Percentiles rank a stretch among this genome's conserved stretches.
Conservation (phyloP, 495 filamentous ascomycete species). For the Xylaria venustula region DNA sequence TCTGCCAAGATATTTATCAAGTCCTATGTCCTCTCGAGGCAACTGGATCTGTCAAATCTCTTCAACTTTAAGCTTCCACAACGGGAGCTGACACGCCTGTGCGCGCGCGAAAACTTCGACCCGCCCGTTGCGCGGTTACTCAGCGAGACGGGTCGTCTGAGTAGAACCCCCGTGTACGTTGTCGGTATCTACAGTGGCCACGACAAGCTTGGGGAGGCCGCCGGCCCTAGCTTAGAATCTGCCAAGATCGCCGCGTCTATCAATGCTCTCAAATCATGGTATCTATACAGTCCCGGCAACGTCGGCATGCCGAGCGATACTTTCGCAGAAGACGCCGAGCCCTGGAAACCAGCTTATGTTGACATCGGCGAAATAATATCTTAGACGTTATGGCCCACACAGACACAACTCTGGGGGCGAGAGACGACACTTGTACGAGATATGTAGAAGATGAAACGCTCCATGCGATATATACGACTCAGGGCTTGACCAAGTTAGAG, state of each 20-base stretch:
- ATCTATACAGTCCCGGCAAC: conserved; percentile 78
- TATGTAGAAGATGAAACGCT: conserved; percentile 2
- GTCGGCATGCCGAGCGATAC: conserved; percentile 78
- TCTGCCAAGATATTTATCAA: conserved; percentile 76
- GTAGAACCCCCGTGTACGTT: conserved; percentile 84
- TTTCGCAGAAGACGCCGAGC: conserved; percentile 56
- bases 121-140: conserved; percentile 80
- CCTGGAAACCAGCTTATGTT: conserved; percentile 81
- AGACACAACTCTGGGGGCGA: background rate
- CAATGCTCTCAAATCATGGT: conserved; percentile 87
- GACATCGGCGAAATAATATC: conserved; percentile 89
- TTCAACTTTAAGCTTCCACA: conserved; percentile 84
- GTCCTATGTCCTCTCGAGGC: conserved; percentile 76
- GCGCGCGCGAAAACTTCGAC: conserved; percentile 85
- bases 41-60: conserved; percentile 69
- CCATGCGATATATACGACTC: conserved; percentile 7
- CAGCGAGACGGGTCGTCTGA: conserved; percentile 81
- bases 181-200: conserved; percentile 87
- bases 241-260: conserved; percentile 77
- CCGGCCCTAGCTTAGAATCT: conserved; percentile 69
- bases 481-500: background rate
- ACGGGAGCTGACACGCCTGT: conserved; percentile 75
- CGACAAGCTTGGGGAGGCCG: conserved; percentile 86
- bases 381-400: conserved; percentile 36
- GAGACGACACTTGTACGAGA: background rate